Evolutionary conservation across 768 basidiomycete species (phyloP), one percentile per base, ranked within the genome.

Genomic region (Tulasnella sp.): DNA sequence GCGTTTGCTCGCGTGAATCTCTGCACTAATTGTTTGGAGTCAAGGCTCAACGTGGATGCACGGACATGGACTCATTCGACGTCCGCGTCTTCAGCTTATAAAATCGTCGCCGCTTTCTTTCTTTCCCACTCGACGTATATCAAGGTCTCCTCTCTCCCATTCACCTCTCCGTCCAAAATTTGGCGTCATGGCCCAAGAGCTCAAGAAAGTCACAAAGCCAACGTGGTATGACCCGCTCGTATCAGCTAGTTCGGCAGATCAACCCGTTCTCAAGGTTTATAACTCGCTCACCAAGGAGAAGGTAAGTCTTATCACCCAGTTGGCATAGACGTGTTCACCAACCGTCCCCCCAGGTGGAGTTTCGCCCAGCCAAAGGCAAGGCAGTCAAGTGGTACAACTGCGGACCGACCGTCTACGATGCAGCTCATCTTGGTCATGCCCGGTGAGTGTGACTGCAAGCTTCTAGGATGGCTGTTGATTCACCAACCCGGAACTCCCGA

Each of bases 371-470:
- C 45, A 78, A 82, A 77, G 83, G 91, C 0, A 87, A 88, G 1
- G 88, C 88, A 79, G 90, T 97, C n/a, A 96, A 96, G 80, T 99
- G 96, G 96, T 99, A 99, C 82, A 98, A 97, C 82, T 99, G 97
- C 81, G 97, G 97, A 12, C 97, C 97, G 22, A 99, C 97, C 0
- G 97, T 99, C 11, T 99, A 99, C 82, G 97, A 99, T 86, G 90
- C 95, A 15, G 92, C 94, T 54, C 97, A 99, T 83, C 95, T 99
- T 93, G 97, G 97, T 7, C 97, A 99, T 85, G 97, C 97, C 8
- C 90, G 96, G 95, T 97, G 81, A 71, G 82, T 68, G 36, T 29
- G 29, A 70, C 29, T 73, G 58, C 29, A 14, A 34, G 0, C 25
- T 9, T 14, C 29, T 15, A 64, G 31, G 58, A 34, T 25, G 29